Base-by-base conservation (phyloP, 2,329 filamentous ascomycete genomes). In the Fusarium drepaniforme region DNA sequence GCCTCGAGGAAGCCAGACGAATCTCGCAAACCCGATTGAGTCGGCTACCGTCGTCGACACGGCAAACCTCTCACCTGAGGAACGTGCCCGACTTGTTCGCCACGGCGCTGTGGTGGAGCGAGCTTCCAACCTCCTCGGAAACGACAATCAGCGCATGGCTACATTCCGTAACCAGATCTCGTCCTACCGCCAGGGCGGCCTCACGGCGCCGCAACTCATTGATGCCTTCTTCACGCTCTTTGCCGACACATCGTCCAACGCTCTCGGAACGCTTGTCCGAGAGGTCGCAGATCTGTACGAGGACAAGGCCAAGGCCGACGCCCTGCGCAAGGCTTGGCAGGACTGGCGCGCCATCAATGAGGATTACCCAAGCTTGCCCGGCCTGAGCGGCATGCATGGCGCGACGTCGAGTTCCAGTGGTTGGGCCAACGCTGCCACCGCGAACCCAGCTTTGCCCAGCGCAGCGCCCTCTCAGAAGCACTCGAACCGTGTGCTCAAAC, bases 301-400 rank as follows among this genome's bases (percentile, higher is more conserved):
- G 77, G 93, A 97, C 76, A 89, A 93, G 60, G 81, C 83, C 21
- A 98, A 97, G 81, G 91, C 91, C 1, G 92, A 93, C 63, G 88
- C 86, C 1, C 85, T 99, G 4, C 90, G 95, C 30, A 93, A 93
- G 78, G 94, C 96, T 1, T 98, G 96, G 95, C 94, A 95, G 77
- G 94, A 98, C 83, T 98, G 96, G 94, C 94, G 94, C 57, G 95
- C 95, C 42, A 97, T 97, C 84, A 97, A 97, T 76, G 96, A 98
- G 83, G 96, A 98, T 81, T 98, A 98, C 77, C 96, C 96, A 0
- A 94, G 94, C 2, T 86, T 98, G 1, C 96, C 96, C 1, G 93
- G 93, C 0, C 89, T 94, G 1, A 89, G 90, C 65, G 93, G 93
- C 61, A 90, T 93, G 83, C 88, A 92, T 42, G 91, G 92, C 30